phyloP scores from a whole-genome alignment of 345 rosid genomes.

The Arabidopsis suecica region DNA sequence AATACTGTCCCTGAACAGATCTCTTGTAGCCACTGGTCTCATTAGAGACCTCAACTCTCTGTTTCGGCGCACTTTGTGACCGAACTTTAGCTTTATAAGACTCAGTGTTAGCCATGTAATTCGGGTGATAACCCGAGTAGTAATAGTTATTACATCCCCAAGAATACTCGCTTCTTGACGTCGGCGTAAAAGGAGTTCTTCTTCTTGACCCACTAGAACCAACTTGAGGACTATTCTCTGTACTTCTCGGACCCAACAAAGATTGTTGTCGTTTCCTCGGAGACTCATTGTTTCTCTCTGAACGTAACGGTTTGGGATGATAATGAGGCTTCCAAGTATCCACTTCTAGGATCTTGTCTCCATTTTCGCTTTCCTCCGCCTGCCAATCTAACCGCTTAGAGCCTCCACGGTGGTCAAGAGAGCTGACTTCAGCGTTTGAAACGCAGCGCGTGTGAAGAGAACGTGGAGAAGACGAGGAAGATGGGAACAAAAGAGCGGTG shows the following conservation, averaged over 20 bases:
- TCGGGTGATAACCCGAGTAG: slow-evolving; percentile 69
- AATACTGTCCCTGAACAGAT: slow-evolving; percentile 40
- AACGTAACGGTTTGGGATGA: slow-evolving; percentile 54
- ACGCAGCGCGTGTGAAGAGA: slow-evolving; percentile 42
- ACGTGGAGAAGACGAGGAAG: slow-evolving; percentile 38
- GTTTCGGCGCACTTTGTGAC: slow-evolving; percentile 93
- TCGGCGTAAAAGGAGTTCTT: slow-evolving; percentile 81
- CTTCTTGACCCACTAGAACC: slow-evolving; percentile 62
- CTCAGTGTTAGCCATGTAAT: slow-evolving; percentile 88
- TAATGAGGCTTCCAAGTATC: slow-evolving; percentile 94
- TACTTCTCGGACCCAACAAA: slow-evolving; percentile 50
- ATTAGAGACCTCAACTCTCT: slow-evolving; percentile 67
- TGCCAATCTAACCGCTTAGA: slow-evolving; percentile 68
- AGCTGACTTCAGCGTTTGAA: slow-evolving; percentile 35
- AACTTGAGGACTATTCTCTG: slow-evolving; percentile 76
- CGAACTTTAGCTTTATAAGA: slow-evolving; percentile 83
- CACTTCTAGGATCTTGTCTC: slow-evolving; percentile 86
- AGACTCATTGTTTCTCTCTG: slow-evolving; percentile 45
- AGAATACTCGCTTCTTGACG: slow-evolving; percentile 69
- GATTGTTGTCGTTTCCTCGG: slow-evolving; percentile 48
- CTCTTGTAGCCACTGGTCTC: slow-evolving; percentile 49
- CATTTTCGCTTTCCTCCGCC: slow-evolving; percentile 73
- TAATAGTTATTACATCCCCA: slow-evolving; percentile 64
- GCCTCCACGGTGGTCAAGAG: slow-evolving; percentile 32
- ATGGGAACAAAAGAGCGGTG: slow-evolving; percentile 33